Percentiles rank a stretch among this genome's conserved stretches.
Evolutionary conservation across 495 filamentous ascomycete species (phyloP).

Genomic region (Schizothecium vesticola): DNA sequence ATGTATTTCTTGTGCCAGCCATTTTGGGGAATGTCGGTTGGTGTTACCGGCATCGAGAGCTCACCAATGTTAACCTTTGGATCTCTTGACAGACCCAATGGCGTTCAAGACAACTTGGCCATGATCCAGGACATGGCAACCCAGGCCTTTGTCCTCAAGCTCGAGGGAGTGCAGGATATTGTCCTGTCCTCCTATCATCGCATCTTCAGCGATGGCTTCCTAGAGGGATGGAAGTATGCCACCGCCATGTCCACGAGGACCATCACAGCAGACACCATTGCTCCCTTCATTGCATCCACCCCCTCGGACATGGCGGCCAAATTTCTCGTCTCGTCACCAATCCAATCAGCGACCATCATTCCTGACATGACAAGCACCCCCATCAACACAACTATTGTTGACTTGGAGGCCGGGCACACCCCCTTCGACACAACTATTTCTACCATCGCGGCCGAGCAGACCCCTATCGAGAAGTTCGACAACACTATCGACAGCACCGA

Average conservation of each 20-base stretch:
- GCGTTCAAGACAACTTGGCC: neutral
- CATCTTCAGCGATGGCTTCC: neutral
- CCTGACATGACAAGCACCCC: neutral
- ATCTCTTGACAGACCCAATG: neutral
- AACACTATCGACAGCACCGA: neutral
- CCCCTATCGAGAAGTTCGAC: too few relatives aligned
- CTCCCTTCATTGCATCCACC: neutral
- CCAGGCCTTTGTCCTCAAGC: neutral
- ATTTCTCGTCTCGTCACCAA: neutral
- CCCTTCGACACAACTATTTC: too few relatives aligned
- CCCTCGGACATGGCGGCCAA: neutral
- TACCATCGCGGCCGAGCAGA: neutral
- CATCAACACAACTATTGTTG: neutral
- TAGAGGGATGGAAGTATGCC: neutral
- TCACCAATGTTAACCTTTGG: neutral
- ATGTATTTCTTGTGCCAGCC: neutral
- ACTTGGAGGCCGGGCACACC: too few relatives aligned
- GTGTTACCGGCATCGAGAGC: neutral
- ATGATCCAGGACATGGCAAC: neutral
- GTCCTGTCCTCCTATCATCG: neutral
- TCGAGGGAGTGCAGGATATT: neutral
- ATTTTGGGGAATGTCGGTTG: neutral
- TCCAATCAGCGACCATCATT: neutral
- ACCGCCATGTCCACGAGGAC: neutral
- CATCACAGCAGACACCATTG: neutral